Conservation (phyloP, 805 yeast species). For the Kuraishia borneana region DNA sequence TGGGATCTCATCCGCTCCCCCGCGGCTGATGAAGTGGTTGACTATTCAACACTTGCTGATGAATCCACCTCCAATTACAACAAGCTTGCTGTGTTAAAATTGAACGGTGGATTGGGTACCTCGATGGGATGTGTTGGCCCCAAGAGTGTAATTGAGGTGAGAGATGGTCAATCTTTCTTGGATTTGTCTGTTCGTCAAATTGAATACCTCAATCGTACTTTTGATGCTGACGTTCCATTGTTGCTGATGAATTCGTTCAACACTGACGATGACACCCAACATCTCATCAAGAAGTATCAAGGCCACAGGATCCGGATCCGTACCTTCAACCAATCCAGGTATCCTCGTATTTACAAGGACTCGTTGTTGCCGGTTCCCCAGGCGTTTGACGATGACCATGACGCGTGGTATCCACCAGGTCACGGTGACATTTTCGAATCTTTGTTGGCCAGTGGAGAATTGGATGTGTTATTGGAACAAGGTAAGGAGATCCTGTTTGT, state of each 20-base stretch:
- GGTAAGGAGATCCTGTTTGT: conserved; percentile 94
- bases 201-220: conserved; percentile 83
- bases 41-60: conserved; percentile 43
- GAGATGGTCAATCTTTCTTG: conserved; percentile 95
- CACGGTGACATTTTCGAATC: conserved; percentile 97
- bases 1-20: conserved; percentile 98
- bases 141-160: conserved; percentile 93
- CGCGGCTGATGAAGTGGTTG: conserved; percentile 76
- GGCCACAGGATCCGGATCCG: conserved; percentile 92
- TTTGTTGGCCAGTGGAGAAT: conserved; percentile 79
- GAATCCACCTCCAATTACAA: conserved; percentile 40
- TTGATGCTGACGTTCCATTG: conserved; percentile 89
- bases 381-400: conserved; percentile 56
- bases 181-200: conserved; percentile 95
- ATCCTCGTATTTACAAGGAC: conserved; percentile 92
- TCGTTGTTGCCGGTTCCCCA: conserved; percentile 94
- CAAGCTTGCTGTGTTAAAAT: conserved; percentile 88
- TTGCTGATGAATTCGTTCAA: conserved; percentile 97
- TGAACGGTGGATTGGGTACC: conserved; percentile 97
- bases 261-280: conserved; percentile 91
- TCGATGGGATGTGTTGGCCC: conserved; percentile 99
- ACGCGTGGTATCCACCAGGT: conserved; percentile 99
- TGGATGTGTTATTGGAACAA: conserved; percentile 78
- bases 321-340: conserved; percentile 96
- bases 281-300: conserved; percentile 91